phyloP scores from a whole-genome alignment of 257 asterid species.

The Solanum tarapatanum region DNA sequence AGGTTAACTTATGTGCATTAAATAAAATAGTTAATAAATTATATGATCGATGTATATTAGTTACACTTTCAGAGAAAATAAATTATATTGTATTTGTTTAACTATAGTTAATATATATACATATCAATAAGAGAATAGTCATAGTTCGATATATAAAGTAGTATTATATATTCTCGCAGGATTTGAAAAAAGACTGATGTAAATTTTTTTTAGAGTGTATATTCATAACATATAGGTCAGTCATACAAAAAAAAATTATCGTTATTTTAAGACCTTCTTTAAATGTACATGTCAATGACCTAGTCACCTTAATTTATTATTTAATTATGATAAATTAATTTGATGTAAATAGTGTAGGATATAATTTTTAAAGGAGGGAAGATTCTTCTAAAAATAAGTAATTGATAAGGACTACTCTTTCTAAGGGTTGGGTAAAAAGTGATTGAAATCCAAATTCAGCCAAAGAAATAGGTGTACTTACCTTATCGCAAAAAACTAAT shows the following conservation, averaged over 20 bases:
- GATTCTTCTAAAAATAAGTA: not conserved
- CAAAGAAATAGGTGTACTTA: not conserved
- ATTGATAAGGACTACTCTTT: not conserved
- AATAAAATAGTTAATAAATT: not conserved
- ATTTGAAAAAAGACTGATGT: no score
- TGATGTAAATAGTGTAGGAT: not conserved
- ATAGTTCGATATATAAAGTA: no score
- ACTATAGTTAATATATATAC: not conserved
- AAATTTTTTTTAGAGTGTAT: accelerated
- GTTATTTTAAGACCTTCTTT: no score
- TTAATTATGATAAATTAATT: not conserved
- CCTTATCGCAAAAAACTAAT: not conserved
- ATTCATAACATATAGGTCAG: accelerated
- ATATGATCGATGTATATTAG: not conserved
- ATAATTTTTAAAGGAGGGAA: not conserved
- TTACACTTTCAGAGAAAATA: not conserved
- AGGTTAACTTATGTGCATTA: not conserved
- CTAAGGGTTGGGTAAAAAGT: not conserved
- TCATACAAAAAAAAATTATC: no score
- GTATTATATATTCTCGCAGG: accelerated
- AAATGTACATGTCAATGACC: not conserved
- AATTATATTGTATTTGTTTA: no score
- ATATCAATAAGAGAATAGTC: not conserved
- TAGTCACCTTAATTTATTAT: not conserved
- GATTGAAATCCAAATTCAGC: not conserved